These are phyloP conservation scores for Talaromyces trachyspermus DNA, from an alignment of 495 filamentous ascomycete species.

Conservation along the genomic window DNA sequence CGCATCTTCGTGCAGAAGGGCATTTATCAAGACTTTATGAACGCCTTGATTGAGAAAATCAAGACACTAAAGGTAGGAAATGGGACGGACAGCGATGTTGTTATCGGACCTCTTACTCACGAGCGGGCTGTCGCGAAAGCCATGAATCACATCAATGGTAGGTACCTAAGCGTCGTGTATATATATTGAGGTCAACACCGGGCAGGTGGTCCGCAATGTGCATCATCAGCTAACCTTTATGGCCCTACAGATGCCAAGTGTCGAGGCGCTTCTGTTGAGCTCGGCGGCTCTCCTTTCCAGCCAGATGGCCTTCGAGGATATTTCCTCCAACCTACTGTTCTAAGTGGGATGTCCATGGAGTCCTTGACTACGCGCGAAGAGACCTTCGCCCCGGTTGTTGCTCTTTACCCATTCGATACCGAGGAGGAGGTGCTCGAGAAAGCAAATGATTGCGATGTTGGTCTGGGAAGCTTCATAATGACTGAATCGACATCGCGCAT, in stretches of 20 bases:
- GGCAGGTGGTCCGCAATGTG: too few relatives aligned
- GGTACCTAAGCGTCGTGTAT: too few relatives aligned
- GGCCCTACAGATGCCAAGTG: too few relatives aligned
- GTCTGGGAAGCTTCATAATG: slow-evolving; percentile 24
- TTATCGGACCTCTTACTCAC: slow-evolving; percentile 53
- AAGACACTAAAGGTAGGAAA: slow-evolving; percentile 47
- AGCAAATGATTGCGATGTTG: slow-evolving; percentile 22
- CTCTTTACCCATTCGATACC: slow-evolving; percentile 19
- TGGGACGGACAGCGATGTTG: slow-evolving; percentile 39
- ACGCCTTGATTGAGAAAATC: slow-evolving; percentile 32
- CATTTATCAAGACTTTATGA: slow-evolving; percentile 43
- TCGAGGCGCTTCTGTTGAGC: too few relatives aligned
- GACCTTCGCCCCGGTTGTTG: slow-evolving; percentile 23
- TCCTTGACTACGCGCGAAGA: slow-evolving; percentile 24
- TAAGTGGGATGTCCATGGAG: slow-evolving; percentile 54
- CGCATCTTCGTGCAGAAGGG: slow-evolving; percentile 60
- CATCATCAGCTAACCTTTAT: too few relatives aligned
- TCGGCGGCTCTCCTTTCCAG: too few relatives aligned
- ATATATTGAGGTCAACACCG: too few relatives aligned
- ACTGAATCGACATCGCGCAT: slow-evolving; percentile 19
- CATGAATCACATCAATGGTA: too few relatives aligned
- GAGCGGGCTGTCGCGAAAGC: too few relatives aligned
- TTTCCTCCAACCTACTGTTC: slow-evolving; percentile 64
- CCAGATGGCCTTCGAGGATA: neutral
- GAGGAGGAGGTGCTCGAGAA: slow-evolving; percentile 20